phyloP scores from a whole-genome alignment of 805 yeast species.

The Jamesozyma piceae region DNA sequence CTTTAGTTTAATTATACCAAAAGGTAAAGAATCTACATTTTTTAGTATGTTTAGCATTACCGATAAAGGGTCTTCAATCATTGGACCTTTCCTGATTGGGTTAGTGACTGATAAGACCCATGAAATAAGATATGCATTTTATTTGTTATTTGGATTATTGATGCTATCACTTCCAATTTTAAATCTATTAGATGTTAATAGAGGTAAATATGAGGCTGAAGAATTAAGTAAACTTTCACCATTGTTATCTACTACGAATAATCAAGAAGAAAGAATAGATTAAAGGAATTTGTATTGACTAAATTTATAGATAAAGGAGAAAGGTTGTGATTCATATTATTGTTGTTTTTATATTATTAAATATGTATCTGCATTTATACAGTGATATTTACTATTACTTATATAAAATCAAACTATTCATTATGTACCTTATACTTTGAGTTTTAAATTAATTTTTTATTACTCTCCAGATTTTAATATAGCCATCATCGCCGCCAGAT shows the following conservation, averaged over 20 bases:
- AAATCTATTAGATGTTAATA: constrained; percentile 42
- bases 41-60: constrained; percentile 70
- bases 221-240: constrained; percentile 25
- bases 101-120: constrained; percentile 63
- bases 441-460: constrained; percentile 15
- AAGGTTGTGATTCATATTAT: neutral
- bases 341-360: neutral
- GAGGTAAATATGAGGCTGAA: constrained; percentile 51
- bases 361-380: no score
- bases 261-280: neutral
- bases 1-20: constrained; percentile 60
- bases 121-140: constrained; percentile 64
- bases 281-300: neutral
- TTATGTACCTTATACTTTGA: no score
- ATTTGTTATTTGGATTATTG: constrained; percentile 47
- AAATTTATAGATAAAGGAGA: neutral
- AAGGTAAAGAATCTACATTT: constrained; percentile 65
- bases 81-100: constrained; percentile 70
- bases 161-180: constrained; percentile 51
- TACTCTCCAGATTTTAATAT: constrained; percentile 60
- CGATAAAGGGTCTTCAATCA: constrained; percentile 67
- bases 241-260: neutral
- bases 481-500: constrained; percentile 75
- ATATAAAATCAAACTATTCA: neutral
- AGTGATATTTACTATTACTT: no score